Evolutionary conservation across 2,329 filamentous ascomycete genomes (phyloP).

Genomic region (Podosphaera fusca): DNA sequence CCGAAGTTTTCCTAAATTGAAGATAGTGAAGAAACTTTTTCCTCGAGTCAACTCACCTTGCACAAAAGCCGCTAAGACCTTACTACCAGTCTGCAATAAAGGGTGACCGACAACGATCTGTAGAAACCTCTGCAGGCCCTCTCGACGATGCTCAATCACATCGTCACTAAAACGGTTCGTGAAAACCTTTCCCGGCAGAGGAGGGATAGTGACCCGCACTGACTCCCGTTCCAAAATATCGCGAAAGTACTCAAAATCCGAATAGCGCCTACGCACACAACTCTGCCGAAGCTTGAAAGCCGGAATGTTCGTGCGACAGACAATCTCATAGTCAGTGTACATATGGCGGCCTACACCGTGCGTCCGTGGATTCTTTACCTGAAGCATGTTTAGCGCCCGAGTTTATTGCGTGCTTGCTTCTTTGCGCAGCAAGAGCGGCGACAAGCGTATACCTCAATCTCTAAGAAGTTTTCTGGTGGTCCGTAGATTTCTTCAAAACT

Average conservation of each 20-base stretch:
- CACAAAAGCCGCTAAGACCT: conserved; percentile 87
- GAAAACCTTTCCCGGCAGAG: conserved; percentile 89
- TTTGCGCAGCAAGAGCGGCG: background rate
- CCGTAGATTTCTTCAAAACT: conserved; percentile 98
- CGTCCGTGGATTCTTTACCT: conserved; percentile 85
- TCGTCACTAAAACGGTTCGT: conserved; percentile 96
- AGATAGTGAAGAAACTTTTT: background rate
- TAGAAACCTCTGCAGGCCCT: conserved; percentile 82
- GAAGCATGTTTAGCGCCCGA: conserved; percentile 3
- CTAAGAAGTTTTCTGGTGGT: conserved; percentile 92
- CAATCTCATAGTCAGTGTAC: conserved; percentile 98
- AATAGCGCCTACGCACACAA: conserved; percentile 79
- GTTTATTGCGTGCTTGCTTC: background rate
- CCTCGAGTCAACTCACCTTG: conserved; percentile 40
- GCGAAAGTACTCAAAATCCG: conserved; percentile 95
- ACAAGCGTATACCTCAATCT: conserved; percentile 64
- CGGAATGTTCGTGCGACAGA: conserved; percentile 94
- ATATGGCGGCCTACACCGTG: conserved; percentile 85
- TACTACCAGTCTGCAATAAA: conserved; percentile 87
- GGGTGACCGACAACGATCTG: conserved; percentile 96
- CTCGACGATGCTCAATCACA: conserved; percentile 83
- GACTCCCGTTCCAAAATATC: conserved; percentile 93
- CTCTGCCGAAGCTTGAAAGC: conserved; percentile 89
- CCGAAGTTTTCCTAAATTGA: background rate
- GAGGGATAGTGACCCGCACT: conserved; percentile 84